phyloP scores from a whole-genome alignment of 306 rosid genomes.

The Herpetospermum pedunculosum region DNA sequence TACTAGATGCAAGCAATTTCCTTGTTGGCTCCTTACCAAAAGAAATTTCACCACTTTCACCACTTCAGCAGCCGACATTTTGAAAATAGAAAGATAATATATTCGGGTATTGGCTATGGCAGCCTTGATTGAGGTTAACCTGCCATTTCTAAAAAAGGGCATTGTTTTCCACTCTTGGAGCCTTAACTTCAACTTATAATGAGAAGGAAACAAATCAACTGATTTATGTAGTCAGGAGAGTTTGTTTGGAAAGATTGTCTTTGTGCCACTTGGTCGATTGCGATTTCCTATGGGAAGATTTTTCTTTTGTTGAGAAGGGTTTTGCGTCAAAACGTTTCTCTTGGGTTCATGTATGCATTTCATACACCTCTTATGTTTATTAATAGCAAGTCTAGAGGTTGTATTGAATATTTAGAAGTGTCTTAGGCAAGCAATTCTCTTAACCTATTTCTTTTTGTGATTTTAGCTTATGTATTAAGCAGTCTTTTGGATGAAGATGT shows the following conservation, averaged over 20 bases:
- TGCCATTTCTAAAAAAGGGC: background rate
- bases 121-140: background rate
- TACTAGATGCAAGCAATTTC: background rate
- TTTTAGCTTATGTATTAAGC: background rate
- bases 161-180: background rate
- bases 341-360: background rate
- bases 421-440: background rate
- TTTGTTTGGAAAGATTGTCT: background rate
- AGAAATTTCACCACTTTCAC: background rate
- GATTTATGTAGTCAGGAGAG: background rate
- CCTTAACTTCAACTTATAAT: background rate
- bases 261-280: too few species aligned
- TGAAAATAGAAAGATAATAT: background rate
- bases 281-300: background rate
- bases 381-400: background rate
- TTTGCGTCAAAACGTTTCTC: background rate
- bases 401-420: background rate
- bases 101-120: background rate
- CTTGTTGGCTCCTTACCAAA: background rate
- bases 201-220: background rate
- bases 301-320: background rate
- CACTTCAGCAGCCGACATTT: background rate
- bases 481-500: background rate
- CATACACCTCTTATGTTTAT: background rate
- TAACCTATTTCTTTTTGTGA: background rate